Evolutionary conservation across 768 basidiomycete genomes (phyloP).

Genomic region (Grammothele lineata): DNA sequence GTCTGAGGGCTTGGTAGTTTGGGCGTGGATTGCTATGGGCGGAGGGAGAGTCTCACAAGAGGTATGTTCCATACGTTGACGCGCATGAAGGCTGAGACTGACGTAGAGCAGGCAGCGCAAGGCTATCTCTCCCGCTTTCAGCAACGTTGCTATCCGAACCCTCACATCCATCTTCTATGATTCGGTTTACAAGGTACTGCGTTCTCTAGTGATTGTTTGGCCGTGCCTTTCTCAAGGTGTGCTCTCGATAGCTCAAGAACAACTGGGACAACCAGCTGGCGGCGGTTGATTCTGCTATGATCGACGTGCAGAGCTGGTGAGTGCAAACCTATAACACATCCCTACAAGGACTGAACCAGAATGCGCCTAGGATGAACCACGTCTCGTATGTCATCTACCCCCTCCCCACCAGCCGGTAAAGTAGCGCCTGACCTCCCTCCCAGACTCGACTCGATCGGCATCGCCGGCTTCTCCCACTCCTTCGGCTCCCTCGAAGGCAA

Average conservation of each 20-base stretch:
- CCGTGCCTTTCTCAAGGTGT: too few relatives aligned
- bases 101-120: conserved; percentile 39
- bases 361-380: conserved; percentile 39
- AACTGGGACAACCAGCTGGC: conserved; percentile 26
- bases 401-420: conserved; percentile 17
- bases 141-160: conserved; percentile 44
- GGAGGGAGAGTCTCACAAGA: conserved; percentile 40
- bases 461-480: conserved; percentile 56
- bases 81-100: too few relatives aligned
- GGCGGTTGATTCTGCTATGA: conserved; percentile 23
- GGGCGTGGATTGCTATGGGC: conserved; percentile 37
- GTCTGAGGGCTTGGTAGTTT: conserved; percentile 3
- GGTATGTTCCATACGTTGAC: conserved; percentile 29
- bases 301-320: conserved; percentile 45
- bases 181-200: conserved; percentile 47
- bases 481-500: conserved; percentile 51
- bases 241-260: conserved; percentile 29
- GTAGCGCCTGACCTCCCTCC: neutral
- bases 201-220: too few relatives aligned
- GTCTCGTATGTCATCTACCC: conserved; percentile 31
- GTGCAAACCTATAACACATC: conserved; percentile 2
- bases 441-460: conserved; percentile 54
- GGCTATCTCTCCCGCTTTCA: conserved; percentile 48
- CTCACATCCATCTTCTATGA: conserved; percentile 47
- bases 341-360: too few relatives aligned